These are phyloP conservation scores for Aureobasidium sp. DNA, from an alignment of 2,329 filamentous ascomycete genomes.

Conservation along the genomic window DNA sequence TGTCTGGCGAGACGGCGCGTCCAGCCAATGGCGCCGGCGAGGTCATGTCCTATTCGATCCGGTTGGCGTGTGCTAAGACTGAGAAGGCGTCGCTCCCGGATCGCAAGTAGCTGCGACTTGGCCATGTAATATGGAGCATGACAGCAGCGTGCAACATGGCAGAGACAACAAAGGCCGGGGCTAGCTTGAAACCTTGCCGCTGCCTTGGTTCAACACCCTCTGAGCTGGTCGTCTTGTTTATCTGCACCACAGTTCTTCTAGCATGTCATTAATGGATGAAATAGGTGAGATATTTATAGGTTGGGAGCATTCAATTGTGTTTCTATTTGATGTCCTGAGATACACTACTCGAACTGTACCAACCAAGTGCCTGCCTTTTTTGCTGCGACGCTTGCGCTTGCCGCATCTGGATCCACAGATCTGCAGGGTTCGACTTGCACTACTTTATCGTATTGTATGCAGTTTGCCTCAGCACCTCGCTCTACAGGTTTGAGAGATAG, in stretches of 20 bases:
- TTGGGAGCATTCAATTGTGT: too few relatives aligned
- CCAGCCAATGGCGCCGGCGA: background rate
- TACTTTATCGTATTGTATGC: background rate
- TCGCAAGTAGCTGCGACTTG: constrained; percentile 5
- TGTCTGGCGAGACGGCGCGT: background rate
- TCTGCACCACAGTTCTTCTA: background rate
- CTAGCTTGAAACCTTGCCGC: constrained; percentile 7
- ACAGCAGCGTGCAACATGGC: too few relatives aligned
- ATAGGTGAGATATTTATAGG: too few relatives aligned
- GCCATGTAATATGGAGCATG: constrained; percentile 10
- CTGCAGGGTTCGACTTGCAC: background rate
- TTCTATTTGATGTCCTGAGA: too few relatives aligned
- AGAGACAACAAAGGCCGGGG: constrained; percentile 2
- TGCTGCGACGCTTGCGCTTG: constrained; percentile 4
- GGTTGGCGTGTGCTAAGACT: constrained; percentile 12
- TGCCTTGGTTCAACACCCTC: background rate
- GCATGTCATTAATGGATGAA: too few relatives aligned
- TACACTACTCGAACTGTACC: background rate
- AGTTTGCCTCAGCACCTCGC: background rate
- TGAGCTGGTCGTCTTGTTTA: background rate
- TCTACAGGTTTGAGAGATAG: too few relatives aligned
- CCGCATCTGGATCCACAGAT: constrained; percentile 2
- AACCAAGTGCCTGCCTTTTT: background rate
- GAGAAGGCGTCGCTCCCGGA: constrained; percentile 9
- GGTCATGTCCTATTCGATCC: constrained; percentile 15